Base-by-base conservation (phyloP, 179 eudicot genomes). In the Vitellaria paradoxa region DNA sequence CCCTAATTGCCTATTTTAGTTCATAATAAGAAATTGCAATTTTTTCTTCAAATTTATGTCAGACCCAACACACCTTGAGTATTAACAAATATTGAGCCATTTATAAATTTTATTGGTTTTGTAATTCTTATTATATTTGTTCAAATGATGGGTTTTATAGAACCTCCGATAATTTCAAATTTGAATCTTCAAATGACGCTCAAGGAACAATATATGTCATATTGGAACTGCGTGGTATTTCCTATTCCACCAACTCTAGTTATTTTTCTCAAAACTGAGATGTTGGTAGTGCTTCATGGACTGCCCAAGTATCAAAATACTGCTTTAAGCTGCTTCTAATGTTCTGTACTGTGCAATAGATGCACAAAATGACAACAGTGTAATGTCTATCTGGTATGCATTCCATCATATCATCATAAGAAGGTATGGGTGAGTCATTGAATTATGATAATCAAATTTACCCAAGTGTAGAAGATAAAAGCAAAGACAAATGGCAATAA, bases 181-280 rank as follows among this genome's bases (percentile, higher is more conserved):
- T 74, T 61, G 42, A 21, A 55, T 49, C 12, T 71, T 71, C 15
- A 37, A 71, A 56, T 53, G 63, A 71, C 52, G 73, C 45, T 70
- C 59, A 24, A 21, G 52, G 50, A 20, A 13, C 49, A n/a, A n/a
- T n/a, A 11, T 50, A 23, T 17, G 7, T 70, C 60, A 37, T 21
- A 66, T 60, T 20, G 67, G 56, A 73, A 42, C 67, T 42, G 53
- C 73, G 23, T 23, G 73, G 42, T 53, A 72, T n/a, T 40, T 7
- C 3, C 12, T 18, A 45, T 23, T 18, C 17, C 65, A 60, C 76
- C 55, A 42, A 61, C 56, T 62, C 40, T 12, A 7, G 45, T 47
- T 23, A 9, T 47, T 24, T 63, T 3, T 2, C 61, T 46, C 9
- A 49, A 53, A 73, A 30, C 53, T 73, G 40, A 42, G 68, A 47